Percentiles rank a stretch among this genome's conserved stretches.
These are phyloP conservation scores for Rutstroemia sp. DNA, from an alignment of 2,329 filamentous ascomycete species.

Conservation along the genomic window DNA sequence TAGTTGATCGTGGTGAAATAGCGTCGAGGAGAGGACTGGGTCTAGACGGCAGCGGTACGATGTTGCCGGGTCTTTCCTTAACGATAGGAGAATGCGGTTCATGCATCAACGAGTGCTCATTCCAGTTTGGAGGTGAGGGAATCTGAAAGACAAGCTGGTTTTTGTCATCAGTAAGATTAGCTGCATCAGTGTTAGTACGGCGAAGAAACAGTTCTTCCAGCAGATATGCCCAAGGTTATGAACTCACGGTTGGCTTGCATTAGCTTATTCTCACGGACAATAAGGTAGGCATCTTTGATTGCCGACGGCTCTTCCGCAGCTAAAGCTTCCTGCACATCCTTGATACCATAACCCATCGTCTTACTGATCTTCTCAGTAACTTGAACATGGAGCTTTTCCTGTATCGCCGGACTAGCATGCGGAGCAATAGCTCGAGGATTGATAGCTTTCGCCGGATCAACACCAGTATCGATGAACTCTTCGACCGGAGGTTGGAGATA, in stretches of 20 bases:
- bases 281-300: conserved; percentile 98
- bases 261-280: conserved; percentile 93
- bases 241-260: conserved; percentile 89
- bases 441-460: conserved; percentile 87
- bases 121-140: conserved; percentile 48
- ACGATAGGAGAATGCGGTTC: background rate
- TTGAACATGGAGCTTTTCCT: conserved; percentile 84
- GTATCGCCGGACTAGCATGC: conserved; percentile 67
- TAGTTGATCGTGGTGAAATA: conserved; percentile 28
- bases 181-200: conserved; percentile 19
- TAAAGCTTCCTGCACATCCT: conserved; percentile 90
- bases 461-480: conserved; percentile 89
- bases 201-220: background rate
- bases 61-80: conserved; percentile 5
- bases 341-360: conserved; percentile 95
- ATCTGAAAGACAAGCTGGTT: conserved; percentile 41
- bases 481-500: conserved; percentile 85
- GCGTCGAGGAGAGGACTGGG: conserved; percentile 23
- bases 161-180: conserved; percentile 28
- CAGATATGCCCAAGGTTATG: background rate
- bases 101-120: conserved; percentile 15
- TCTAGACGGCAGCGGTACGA: conserved; percentile 10
- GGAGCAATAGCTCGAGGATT: conserved; percentile 75
- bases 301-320: conserved; percentile 89
- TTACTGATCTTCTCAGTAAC: conserved; percentile 95